These are phyloP conservation scores for Diaporthe australafricana DNA, from an alignment of 2,329 filamentous ascomycete species.

Conservation along the genomic window DNA sequence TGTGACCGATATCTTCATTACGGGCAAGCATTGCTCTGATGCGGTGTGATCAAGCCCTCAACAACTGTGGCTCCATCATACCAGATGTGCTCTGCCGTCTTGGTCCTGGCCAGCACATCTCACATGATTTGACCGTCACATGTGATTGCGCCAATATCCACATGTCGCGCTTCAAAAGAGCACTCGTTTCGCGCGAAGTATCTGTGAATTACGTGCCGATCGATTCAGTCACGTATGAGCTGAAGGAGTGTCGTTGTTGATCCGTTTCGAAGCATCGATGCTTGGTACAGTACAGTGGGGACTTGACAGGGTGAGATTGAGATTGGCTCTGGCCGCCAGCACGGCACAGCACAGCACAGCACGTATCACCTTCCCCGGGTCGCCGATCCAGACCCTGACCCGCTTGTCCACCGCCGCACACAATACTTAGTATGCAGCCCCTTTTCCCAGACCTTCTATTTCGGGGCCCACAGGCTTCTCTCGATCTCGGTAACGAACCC, in stretches of 20 bases:
- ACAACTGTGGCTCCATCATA: not conserved
- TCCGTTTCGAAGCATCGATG: not conserved
- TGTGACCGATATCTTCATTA: not conserved
- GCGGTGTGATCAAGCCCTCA: not conserved
- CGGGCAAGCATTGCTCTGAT: not conserved
- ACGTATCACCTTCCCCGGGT: not conserved
- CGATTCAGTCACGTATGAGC: not conserved
- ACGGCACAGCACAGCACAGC: not conserved
- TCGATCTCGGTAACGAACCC: constrained; percentile 24
- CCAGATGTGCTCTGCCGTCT: not conserved
- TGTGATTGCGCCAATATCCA: not conserved
- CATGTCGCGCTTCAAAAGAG: no score
- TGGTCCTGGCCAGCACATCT: not conserved
- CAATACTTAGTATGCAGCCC: constrained; percentile 4
- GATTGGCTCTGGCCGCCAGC: constrained; percentile 8
- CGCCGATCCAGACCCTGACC: constrained; percentile 14
- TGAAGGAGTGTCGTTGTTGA: not conserved
- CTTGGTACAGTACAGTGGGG: not conserved
- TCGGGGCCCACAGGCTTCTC: constrained; percentile 18
- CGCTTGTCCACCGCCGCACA: not conserved
- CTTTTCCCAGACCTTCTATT: constrained; percentile 17
- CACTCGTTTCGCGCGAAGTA: not conserved
- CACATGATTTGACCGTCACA: not conserved
- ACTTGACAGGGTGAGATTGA: not conserved
- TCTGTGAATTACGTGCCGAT: not conserved